These are phyloP conservation scores for Starmerella ratchasimensis DNA, from an alignment of 805 yeast genomes.

Conservation along the genomic window DNA sequence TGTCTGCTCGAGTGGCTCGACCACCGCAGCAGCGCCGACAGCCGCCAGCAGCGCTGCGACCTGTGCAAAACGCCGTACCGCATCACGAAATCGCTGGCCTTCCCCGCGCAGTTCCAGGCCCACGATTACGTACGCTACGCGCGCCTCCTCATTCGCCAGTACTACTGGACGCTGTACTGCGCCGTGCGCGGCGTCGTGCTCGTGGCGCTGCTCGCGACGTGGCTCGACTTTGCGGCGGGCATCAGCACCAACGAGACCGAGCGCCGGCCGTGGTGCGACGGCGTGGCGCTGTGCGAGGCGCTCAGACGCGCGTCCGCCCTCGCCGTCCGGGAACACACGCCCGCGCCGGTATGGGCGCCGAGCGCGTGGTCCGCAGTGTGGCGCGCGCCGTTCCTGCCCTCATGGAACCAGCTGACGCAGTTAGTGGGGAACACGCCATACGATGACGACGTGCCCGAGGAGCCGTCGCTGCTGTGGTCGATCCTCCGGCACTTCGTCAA, in stretches of 20 bases:
- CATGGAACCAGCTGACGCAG: no score
- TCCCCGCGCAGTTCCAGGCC: slow-evolving; percentile 53
- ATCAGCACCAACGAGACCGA: not conserved
- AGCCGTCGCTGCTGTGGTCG: no score
- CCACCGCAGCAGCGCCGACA: slow-evolving; percentile 32
- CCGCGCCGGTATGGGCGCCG: no score
- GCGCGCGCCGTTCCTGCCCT: no score
- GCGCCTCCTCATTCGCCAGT: not conserved
- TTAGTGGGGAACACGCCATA: no score
- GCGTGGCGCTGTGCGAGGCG: no score
- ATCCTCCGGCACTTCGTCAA: no score
- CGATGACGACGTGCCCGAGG: no score
- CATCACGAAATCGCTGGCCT: slow-evolving; percentile 52
- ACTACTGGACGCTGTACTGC: slow-evolving; percentile 8
- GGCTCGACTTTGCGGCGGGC: slow-evolving; percentile 6
- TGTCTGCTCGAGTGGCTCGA: slow-evolving; percentile 81
- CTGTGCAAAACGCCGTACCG: slow-evolving; percentile 68
- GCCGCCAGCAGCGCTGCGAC: slow-evolving; percentile 41
- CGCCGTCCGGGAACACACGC: no score
- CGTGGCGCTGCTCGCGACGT: slow-evolving; percentile 11
- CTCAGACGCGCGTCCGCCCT: no score
- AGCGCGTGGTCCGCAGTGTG: no score
- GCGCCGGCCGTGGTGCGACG: not conserved
- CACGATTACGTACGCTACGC: slow-evolving; percentile 21
- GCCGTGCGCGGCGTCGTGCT: slow-evolving; percentile 16